A percentile compares a stretch with the other conserved stretches of the same genome.
Conservation (phyloP, 148 eudicot species). For the Nepenthes gracilis region DNA sequence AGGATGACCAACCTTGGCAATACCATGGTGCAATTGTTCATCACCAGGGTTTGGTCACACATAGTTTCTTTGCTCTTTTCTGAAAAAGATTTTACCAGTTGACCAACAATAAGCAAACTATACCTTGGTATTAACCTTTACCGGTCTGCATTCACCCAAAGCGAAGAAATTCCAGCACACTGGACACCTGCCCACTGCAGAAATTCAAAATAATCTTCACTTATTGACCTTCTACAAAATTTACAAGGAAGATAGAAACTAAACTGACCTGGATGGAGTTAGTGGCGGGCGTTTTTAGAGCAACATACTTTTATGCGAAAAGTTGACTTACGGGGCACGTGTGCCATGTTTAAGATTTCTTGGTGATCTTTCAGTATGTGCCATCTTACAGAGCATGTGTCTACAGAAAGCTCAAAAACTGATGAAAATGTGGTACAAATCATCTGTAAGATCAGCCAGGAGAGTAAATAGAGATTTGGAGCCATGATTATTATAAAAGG, state of each 20-base stretch:
- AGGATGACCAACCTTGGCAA: background rate
- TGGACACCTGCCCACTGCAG: constrained; percentile 58
- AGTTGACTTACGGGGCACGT: too few species aligned
- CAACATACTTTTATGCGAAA: too few species aligned
- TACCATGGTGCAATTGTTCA: constrained; percentile 13
- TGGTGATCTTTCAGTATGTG: too few species aligned
- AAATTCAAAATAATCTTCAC: constrained; percentile 4
- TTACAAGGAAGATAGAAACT: background rate
- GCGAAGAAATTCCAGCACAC: constrained; percentile 44
- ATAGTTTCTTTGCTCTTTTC: constrained; percentile 45
- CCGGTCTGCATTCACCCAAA: constrained; percentile 59
- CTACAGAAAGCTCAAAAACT: too few species aligned
- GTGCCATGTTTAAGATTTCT: too few species aligned
- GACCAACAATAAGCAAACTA: background rate
- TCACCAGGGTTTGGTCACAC: constrained; percentile 23
- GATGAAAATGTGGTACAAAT: too few species aligned
- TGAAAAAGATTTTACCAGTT: constrained; percentile 19
- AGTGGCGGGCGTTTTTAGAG: too few species aligned
- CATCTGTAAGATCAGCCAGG: too few species aligned
- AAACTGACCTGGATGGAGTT: constrained; percentile 31
- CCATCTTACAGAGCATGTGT: too few species aligned
- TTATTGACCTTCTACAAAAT: background rate
- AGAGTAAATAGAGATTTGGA: too few species aligned
- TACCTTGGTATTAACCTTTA: too few species aligned
- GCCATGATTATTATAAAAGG: too few species aligned